phyloP scores from a whole-genome alignment of 2,329 filamentous ascomycete species.

The Cordyceps cicadae region DNA sequence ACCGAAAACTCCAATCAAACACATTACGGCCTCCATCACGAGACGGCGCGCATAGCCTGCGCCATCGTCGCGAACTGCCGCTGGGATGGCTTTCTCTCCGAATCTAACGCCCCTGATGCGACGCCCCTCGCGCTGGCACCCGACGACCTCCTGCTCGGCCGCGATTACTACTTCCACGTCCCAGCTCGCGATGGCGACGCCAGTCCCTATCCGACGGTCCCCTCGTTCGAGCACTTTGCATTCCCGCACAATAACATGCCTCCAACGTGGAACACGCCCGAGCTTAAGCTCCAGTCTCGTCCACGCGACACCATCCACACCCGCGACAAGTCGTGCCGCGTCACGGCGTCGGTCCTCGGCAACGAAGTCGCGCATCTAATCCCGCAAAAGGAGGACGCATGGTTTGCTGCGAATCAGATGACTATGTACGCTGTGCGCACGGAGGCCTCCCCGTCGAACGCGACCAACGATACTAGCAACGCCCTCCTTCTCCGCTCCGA shows the following conservation, averaged over 20 bases:
- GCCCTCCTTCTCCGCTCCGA: neutral
- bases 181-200: neutral
- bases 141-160: neutral
- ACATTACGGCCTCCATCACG: neutral
- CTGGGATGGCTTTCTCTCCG: neutral
- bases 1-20: neutral
- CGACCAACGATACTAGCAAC: neutral
- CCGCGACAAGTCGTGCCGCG: neutral
- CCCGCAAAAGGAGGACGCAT: neutral
- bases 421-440: neutral
- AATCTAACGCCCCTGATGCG: neutral
- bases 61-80: neutral
- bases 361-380: neutral
- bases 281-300: neutral
- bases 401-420: neutral
- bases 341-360: neutral
- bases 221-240: neutral
- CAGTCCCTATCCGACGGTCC: neutral
- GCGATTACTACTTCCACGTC: neutral
- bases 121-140: neutral
- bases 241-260: slow-evolving; percentile 2
- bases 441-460: neutral
- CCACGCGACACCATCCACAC: neutral
- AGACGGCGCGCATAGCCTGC: neutral
- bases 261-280: neutral